Conservation (phyloP, 192 early-diverging fungal species). For the Podila minutissima region DNA sequence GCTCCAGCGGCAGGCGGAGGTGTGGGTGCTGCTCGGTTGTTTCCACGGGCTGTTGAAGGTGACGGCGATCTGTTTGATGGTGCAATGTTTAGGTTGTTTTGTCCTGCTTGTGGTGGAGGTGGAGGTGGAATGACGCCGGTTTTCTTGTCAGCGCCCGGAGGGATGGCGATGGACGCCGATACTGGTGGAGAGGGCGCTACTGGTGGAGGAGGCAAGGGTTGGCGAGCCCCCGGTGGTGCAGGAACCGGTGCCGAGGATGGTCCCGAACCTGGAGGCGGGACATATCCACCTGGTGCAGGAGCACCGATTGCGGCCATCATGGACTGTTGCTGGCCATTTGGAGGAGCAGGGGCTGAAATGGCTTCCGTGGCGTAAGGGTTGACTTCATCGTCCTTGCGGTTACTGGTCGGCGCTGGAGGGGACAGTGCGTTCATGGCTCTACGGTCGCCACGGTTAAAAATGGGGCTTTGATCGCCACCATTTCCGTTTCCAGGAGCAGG, state of each 20-base stretch:
- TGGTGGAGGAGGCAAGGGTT: conserved; percentile 2
- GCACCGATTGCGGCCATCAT: neutral
- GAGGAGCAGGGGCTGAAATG: neutral
- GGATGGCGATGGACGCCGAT: neutral
- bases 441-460: conserved; percentile 6
- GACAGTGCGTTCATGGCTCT: conserved; percentile 4
- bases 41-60: neutral
- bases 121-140: no score
- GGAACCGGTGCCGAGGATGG: neutral
- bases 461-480: conserved; percentile 9
- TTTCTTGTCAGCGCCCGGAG: neutral
- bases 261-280: conserved; percentile 18
- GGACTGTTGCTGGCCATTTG: neutral
- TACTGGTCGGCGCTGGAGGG: conserved; percentile 3
- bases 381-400: conserved; percentile 9
- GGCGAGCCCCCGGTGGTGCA: neutral
- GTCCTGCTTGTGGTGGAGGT: neutral
- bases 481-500: neutral
- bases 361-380: conserved; percentile 27
- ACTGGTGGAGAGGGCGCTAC: neutral
- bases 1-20: neutral
- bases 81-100: neutral
- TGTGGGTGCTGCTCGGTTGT: neutral
- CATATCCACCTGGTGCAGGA: neutral
- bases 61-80: neutral